Percentiles rank a stretch among this genome's conserved stretches.
Conservation (phyloP, 2,329 filamentous ascomycete genomes). For the Exutisphaerella laricina region DNA sequence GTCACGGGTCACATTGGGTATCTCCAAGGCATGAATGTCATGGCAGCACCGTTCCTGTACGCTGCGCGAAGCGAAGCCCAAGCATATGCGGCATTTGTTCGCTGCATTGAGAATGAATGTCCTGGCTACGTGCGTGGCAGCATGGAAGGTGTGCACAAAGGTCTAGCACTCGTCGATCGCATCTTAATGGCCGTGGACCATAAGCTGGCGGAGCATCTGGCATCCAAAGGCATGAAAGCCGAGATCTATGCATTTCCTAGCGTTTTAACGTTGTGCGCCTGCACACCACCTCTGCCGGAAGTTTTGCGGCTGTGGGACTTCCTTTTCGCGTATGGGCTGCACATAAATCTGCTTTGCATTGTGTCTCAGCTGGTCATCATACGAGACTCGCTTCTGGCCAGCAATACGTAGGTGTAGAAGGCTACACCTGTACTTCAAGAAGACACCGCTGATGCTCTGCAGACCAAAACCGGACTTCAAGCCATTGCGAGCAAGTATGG, state of each 20-base stretch:
- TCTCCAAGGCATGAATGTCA: slow-evolving; percentile 98
- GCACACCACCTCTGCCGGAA: slow-evolving; percentile 89
- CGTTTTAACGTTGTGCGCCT: slow-evolving; percentile 89
- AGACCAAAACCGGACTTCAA: slow-evolving; percentile 67
- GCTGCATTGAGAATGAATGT: slow-evolving; percentile 78
- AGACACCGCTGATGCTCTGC: background rate
- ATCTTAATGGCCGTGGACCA: slow-evolving; percentile 87
- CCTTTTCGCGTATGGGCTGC: slow-evolving; percentile 88
- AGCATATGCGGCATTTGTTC: slow-evolving; percentile 86
- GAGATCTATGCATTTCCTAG: slow-evolving; percentile 96
- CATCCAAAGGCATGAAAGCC: slow-evolving; percentile 79
- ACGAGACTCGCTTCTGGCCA: slow-evolving; percentile 74
- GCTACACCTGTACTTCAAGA: too few species aligned
- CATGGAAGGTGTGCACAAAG: slow-evolving; percentile 95
- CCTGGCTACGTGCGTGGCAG: slow-evolving; percentile 91
- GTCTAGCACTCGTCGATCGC: slow-evolving; percentile 83
- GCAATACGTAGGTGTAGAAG: slow-evolving; percentile 68
- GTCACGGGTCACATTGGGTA: slow-evolving; percentile 70
- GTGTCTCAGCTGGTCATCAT: slow-evolving; percentile 91
- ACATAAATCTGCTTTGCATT: slow-evolving; percentile 93
- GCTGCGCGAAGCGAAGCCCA: slow-evolving; percentile 90
- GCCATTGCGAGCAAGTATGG: slow-evolving; percentile 29
- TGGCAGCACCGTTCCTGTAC: slow-evolving; percentile 93
- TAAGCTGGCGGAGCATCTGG: slow-evolving; percentile 76
- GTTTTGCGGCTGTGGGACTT: slow-evolving; percentile 96